Conservation (phyloP, 768 basidiomycete genomes). For the Hypholoma fasciculare region DNA sequence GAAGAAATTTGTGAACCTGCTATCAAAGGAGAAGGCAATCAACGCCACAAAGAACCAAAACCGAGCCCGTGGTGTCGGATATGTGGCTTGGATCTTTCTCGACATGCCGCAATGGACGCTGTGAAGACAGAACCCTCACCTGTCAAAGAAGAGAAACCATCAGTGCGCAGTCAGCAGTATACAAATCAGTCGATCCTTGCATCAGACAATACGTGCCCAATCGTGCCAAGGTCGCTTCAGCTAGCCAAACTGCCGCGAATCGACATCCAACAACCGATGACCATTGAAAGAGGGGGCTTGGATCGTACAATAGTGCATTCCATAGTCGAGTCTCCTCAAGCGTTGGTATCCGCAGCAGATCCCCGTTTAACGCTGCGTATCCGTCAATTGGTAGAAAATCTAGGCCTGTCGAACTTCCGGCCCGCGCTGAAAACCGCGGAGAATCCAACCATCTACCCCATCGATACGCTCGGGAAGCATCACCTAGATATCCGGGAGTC, state of each 20-base stretch:
- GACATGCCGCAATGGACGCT: constrained; percentile 18
- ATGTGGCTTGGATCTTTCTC: constrained; percentile 29
- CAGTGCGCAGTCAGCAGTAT: not conserved
- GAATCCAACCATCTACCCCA: constrained; percentile 19
- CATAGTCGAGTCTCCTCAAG: not conserved
- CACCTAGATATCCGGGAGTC: constrained; percentile 28
- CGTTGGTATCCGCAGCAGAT: constrained; percentile 30
- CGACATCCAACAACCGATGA: constrained; percentile 16
- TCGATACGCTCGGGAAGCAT: constrained; percentile 28
- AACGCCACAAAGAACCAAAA: not conserved
- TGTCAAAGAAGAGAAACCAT: constrained; percentile 3
- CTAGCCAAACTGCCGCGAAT: constrained; percentile 30
- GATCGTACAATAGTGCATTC: not conserved
- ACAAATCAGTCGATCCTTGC: not conserved
- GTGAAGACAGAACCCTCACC: constrained; percentile 17
- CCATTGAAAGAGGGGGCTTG: not conserved
- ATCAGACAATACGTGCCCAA: constrained; percentile 17
- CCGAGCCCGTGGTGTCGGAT: constrained; percentile 27
- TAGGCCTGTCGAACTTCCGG: constrained; percentile 16
- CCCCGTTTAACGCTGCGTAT: constrained; percentile 33
- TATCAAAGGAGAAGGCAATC: not conserved
- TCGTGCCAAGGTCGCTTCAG: constrained; percentile 23
- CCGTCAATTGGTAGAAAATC: constrained; percentile 15
- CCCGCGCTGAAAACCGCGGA: constrained; percentile 6
- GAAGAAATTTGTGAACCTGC: not conserved